Conservation (phyloP, 352 stramenopile genomes). For the Saprolegnia parasitica region DNA sequence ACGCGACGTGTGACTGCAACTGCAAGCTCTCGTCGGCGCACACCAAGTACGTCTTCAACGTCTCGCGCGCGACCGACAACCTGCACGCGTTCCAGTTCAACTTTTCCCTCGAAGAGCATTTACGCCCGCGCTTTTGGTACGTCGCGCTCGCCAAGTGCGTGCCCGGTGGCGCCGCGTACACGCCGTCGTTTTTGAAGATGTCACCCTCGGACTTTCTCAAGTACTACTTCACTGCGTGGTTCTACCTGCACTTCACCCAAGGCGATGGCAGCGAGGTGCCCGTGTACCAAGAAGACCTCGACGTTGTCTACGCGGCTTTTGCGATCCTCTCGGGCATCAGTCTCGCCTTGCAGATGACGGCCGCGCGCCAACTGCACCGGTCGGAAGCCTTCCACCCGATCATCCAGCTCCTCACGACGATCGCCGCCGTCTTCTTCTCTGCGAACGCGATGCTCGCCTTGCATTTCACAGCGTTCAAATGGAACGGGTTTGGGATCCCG, state of each 20-base stretch:
- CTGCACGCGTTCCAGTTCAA: slow-evolving; percentile 53
- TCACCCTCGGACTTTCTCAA: slow-evolving; percentile 61
- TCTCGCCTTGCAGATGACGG: slow-evolving; percentile 39
- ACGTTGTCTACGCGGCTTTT: slow-evolving; percentile 49
- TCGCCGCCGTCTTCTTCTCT: slow-evolving; percentile 60
- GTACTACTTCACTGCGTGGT: slow-evolving; percentile 79
- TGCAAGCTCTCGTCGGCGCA: slow-evolving; percentile 69
- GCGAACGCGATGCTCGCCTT: slow-evolving; percentile 52
- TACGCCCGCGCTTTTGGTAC: slow-evolving; percentile 36
- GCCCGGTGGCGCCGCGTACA: slow-evolving; percentile 51
- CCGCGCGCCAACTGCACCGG: slow-evolving; percentile 41
- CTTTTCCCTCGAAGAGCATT: slow-evolving; percentile 43
- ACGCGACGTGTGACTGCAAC: slow-evolving; percentile 53
- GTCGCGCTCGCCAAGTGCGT: slow-evolving; percentile 67
- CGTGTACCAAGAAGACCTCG: slow-evolving; percentile 58
- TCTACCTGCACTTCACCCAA: slow-evolving; percentile 73
- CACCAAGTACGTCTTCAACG: slow-evolving; percentile 57
- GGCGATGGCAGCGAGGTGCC: slow-evolving; percentile 55
- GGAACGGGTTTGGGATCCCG: slow-evolving; percentile 61
- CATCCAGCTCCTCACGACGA: slow-evolving; percentile 59
- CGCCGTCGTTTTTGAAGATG: slow-evolving; percentile 60
- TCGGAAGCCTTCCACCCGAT: slow-evolving; percentile 78
- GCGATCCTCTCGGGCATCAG: slow-evolving; percentile 38
- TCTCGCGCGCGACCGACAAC: slow-evolving; percentile 44
- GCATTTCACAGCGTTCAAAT: slow-evolving; percentile 57